These are phyloP conservation scores for Magnolia sinica DNA, from an alignment of 164 flowering plant genomes.

Conservation along the genomic window DNA sequence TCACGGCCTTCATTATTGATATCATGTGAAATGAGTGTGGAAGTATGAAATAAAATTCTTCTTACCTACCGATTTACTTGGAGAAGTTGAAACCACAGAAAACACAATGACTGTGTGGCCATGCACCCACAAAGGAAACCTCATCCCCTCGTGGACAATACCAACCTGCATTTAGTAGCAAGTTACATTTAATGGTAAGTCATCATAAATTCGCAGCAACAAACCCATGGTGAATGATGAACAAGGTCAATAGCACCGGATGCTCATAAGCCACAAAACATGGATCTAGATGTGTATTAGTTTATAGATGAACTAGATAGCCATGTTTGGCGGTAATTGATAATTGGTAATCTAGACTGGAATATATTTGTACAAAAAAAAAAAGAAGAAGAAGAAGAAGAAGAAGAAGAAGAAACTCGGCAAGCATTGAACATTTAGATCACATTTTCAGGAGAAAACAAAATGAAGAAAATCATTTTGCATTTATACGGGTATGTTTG, in stretches of 20 bases:
- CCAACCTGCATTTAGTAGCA: slow-evolving; percentile 52
- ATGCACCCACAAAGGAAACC: slow-evolving; percentile 93
- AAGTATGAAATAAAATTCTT: slow-evolving; percentile 4
- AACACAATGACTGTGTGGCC: slow-evolving; percentile 59
- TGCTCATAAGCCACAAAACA: not conserved
- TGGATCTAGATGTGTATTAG: not conserved
- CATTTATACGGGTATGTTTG: too few relatives aligned
- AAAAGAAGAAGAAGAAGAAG: too few relatives aligned
- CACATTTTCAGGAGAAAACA: too few relatives aligned
- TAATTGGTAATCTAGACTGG: too few relatives aligned
- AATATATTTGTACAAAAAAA: too few relatives aligned
- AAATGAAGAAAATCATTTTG: too few relatives aligned
- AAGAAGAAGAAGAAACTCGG: too few relatives aligned
- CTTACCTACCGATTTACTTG: slow-evolving; percentile 80
- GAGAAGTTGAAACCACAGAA: slow-evolving; percentile 72
- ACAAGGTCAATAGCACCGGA: not conserved
- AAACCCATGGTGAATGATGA: not conserved
- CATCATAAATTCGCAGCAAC: not conserved
- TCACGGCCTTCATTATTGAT: not conserved
- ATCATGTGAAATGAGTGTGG: slow-evolving; percentile 8
- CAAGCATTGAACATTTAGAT: too few relatives aligned
- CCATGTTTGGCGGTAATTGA: not conserved
- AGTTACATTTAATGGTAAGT: not conserved
- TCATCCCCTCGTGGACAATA: slow-evolving; percentile 74
- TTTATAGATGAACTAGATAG: not conserved